Conservation (phyloP, 225 moss, liverwort and hornwort genomes). For the Pseudoscleropodium purum region DNA sequence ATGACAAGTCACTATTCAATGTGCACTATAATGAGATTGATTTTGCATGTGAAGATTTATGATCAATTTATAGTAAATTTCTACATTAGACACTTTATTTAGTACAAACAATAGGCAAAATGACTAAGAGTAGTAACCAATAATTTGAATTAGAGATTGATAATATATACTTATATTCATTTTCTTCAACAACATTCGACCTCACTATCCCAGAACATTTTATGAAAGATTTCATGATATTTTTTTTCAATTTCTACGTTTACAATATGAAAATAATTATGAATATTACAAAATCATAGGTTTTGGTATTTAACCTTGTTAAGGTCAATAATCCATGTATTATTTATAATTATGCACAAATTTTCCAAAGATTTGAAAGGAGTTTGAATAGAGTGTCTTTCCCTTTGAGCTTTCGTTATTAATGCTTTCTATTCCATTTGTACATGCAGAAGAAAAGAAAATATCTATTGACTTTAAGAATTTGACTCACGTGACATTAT, state of each 20-base stretch:
- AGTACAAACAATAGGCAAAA: accelerated
- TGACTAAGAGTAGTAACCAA: accelerated
- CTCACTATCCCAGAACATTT: not conserved
- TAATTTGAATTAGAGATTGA: not conserved
- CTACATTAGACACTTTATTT: accelerated
- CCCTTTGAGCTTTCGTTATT: accelerated
- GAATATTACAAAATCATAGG: accelerated
- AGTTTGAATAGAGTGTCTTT: accelerated
- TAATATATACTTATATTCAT: not conserved
- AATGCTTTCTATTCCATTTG: not conserved
- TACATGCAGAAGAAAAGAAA: accelerated
- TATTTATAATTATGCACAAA: accelerated
- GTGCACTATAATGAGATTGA: too few relatives aligned
- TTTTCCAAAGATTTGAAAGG: accelerated
- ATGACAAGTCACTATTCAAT: too few relatives aligned
- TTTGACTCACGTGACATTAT: too few relatives aligned
- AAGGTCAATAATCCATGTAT: not conserved
- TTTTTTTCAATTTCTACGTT: not conserved
- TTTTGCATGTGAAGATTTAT: too few relatives aligned
- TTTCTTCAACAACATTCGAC: not conserved
- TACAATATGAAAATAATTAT: not conserved
- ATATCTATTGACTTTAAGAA: too few relatives aligned
- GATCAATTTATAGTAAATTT: too few relatives aligned
- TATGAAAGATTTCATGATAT: not conserved
- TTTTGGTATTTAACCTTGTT: too few relatives aligned